Evolutionary conservation across 768 basidiomycete genomes (phyloP).

Genomic region (Lepiota brunneoincarnata): DNA sequence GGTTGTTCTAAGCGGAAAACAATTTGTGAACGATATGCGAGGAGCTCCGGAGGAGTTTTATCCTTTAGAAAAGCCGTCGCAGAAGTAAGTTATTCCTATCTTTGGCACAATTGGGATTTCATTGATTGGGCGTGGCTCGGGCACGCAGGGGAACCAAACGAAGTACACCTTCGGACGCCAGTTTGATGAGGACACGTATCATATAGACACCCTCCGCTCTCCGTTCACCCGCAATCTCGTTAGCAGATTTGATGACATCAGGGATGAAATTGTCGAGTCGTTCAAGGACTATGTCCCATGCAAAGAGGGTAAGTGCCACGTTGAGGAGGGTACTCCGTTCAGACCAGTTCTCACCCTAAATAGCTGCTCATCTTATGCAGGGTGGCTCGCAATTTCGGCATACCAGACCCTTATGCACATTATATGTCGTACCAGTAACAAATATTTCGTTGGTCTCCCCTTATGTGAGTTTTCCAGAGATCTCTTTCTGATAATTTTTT

Average conservation of each 20-base stretch:
- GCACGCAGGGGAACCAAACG: conserved; percentile 27
- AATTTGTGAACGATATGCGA: conserved; percentile 28
- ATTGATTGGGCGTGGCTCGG: conserved; percentile 21
- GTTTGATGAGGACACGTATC: conserved; percentile 26
- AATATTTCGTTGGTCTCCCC: conserved; percentile 29
- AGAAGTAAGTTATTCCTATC: conserved; percentile 19
- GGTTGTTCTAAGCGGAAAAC: conserved; percentile 25
- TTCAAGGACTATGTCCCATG: conserved; percentile 26
- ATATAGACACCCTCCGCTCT: conserved; percentile 26
- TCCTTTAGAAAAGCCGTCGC: conserved; percentile 23
- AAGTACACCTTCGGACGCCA: conserved; percentile 26
- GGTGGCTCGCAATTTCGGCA: conserved; percentile 34
- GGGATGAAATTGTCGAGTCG: conserved; percentile 42
- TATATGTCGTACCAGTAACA: conserved; percentile 39
- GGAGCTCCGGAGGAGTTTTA: conserved; percentile 30
- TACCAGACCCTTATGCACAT: conserved; percentile 27
- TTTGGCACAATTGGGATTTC: conserved; percentile 16
- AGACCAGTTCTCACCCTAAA: neutral
- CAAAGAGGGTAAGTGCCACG: neutral
- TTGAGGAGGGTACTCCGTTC: no score
- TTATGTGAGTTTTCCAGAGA: conserved; percentile 10
- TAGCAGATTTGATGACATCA: conserved; percentile 31
- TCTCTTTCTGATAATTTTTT: neutral
- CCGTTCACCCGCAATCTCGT: conserved; percentile 30
- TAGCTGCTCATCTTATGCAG: conserved; percentile 19